These are phyloP conservation scores for Sclerotinia minor DNA, from an alignment of 2,329 filamentous ascomycete species.

Conservation along the genomic window DNA sequence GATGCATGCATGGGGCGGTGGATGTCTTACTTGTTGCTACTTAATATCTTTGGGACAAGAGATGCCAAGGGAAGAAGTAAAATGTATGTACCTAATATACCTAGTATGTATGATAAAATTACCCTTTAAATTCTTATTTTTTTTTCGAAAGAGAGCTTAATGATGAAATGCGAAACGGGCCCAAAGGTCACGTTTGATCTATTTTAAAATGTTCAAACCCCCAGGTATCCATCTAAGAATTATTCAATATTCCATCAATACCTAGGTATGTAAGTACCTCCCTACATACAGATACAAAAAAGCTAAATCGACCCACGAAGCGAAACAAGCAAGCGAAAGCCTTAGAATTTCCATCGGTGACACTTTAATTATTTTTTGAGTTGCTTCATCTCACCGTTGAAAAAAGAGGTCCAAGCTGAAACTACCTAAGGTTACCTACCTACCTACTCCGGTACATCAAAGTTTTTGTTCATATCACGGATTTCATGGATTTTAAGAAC, in stretches of 20 bases:
- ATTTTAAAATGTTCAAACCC: not conserved
- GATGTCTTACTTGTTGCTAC: not conserved
- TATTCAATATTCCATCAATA: too few species aligned
- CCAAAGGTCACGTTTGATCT: not conserved
- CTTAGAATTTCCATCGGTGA: not conserved
- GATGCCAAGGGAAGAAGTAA: constrained; percentile 4
- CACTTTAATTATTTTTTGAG: not conserved
- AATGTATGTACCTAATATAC: too few species aligned
- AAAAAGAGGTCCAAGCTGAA: constrained; percentile 13
- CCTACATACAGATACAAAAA: not conserved
- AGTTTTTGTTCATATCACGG: not conserved
- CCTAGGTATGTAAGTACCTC: too few species aligned
- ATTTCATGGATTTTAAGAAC: not conserved
- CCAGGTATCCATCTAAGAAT: too few species aligned
- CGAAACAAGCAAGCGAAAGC: too few species aligned
- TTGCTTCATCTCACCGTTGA: constrained; percentile 20
- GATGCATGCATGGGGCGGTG: not conserved
- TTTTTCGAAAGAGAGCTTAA: not conserved
- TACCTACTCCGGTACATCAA: too few species aligned
- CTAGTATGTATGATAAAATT: not conserved
- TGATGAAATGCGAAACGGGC: not conserved
- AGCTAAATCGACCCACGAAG: not conserved
- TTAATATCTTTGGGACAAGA: not conserved
- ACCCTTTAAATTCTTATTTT: not conserved
- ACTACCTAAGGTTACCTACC: constrained; percentile 7